Conservation (phyloP, 495 filamentous ascomycete genomes). For the Aspergillus indologenus region DNA sequence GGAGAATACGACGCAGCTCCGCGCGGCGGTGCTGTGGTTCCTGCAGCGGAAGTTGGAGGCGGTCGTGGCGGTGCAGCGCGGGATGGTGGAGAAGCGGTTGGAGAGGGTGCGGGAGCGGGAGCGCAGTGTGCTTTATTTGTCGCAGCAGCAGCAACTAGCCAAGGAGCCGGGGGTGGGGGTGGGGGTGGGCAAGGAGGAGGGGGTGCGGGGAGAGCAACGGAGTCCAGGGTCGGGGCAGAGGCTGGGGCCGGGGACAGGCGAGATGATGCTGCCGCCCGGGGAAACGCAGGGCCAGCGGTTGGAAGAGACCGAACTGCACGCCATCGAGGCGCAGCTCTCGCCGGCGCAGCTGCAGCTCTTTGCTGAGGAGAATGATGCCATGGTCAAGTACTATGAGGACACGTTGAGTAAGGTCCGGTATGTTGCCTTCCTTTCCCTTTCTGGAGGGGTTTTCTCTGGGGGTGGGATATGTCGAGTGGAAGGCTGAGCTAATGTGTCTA, state of each 20-base stretch:
- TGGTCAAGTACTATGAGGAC: conserved; percentile 89
- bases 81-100: conserved; percentile 88
- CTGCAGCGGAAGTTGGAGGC: conserved; percentile 70
- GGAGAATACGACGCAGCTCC: conserved; percentile 53
- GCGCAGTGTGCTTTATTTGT: conserved; percentile 70
- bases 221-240: no score
- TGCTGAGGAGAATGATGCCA: conserved; percentile 85
- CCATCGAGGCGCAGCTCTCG: conserved; percentile 61
- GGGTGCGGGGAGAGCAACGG: no score
- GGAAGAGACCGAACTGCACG: conserved; percentile 44
- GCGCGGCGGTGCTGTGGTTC: conserved; percentile 83
- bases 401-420: conserved; percentile 90
- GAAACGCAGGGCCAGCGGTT: conserved; percentile 21
- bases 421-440: conserved; percentile 27
- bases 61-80: conserved; percentile 70
- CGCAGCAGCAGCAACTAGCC: background rate
- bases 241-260: conserved; percentile 5
- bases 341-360: conserved; percentile 89
- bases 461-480: no score
- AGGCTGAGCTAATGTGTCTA: no score
- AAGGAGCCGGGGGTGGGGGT: background rate
- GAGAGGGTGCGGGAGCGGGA: conserved; percentile 83
- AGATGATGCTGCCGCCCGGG: background rate
- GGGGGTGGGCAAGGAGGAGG: background rate
- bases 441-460: no score